Evolutionary conservation across 2,329 filamentous ascomycete genomes (phyloP), one percentile per base, ranked within the genome.

Genomic region (Phialophora tarda): DNA sequence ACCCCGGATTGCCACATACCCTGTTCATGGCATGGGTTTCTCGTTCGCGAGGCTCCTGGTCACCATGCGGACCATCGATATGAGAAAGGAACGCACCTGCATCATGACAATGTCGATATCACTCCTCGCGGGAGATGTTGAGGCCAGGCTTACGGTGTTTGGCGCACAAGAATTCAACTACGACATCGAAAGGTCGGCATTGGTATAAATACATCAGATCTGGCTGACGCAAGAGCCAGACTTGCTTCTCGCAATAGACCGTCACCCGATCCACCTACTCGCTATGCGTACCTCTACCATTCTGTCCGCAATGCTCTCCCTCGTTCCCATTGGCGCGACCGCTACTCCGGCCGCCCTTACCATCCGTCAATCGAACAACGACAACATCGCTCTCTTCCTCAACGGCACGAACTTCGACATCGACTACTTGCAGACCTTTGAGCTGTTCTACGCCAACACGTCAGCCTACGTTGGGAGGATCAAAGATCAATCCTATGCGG

Each of bases 381-480:
- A 30, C 14, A 62, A 41, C 12, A 62, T 62, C 14, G 60, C 30
- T 7, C 51, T 62, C 10, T 62, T 24, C 50, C 21, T 62, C 24
- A 23, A 48, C 34, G 60, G 38, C 11, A 44, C 50, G 3, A 41
- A 56, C 11, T 67, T 67, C 56, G 56, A 67, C 65, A 61, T 67
- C 60, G 53, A 56, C 26, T 57, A 67, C 21, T 28, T 67, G 32
- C 65, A 64, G 44, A 63, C 61, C 17, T 56, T 62, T 50, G 38
- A 50, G 7, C n/a, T 68, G 10, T 64, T 50, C 11, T 65, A 68
- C 48, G 65, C 65, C 58, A 68, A 68, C 59, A 59, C 51, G 11
- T 68, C 65, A 3, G 65, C 58, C 44, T 65, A 68, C 28, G 23
- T 68, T 30, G 65, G 62, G 10, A n/a, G 53, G 58, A 59, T 68